phyloP scores from a whole-genome alignment of 2,329 filamentous ascomycete species.

The Fusarium buharicum region DNA sequence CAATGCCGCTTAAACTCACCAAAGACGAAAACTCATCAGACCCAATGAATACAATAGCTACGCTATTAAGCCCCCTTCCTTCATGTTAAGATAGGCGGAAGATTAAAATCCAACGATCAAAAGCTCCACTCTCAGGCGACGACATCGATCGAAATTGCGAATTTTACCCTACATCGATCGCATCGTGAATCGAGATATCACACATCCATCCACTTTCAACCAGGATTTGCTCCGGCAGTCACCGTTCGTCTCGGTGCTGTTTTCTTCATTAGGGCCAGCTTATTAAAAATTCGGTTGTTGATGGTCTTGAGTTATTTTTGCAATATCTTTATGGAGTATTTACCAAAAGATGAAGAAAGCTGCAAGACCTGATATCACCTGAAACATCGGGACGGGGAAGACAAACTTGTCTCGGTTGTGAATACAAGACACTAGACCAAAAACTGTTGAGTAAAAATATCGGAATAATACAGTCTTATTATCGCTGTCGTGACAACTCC shows the following conservation, averaged over 20 bases:
- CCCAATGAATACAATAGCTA: background rate
- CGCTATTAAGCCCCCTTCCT: background rate
- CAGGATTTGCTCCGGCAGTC: no score
- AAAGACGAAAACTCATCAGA: background rate
- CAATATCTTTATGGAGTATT: background rate
- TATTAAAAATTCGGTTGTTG: no score
- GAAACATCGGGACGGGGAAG: background rate
- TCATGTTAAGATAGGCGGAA: constrained; percentile 3
- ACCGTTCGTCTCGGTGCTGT: background rate
- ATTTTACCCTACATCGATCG: constrained; percentile 2
- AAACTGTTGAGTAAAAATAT: constrained; percentile 1
- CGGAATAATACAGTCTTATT: background rate
- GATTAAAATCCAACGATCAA: background rate
- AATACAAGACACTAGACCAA: background rate
- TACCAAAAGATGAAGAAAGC: background rate
- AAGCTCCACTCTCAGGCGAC: background rate
- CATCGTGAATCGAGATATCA: background rate
- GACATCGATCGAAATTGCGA: background rate
- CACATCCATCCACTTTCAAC: background rate
- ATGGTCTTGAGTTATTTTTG: no score
- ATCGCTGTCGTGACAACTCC: constrained; percentile 19
- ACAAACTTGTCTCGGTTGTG: constrained; percentile 16
- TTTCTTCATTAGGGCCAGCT: no score
- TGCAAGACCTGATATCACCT: no score
- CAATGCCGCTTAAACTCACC: constrained; percentile 8